Base-by-base conservation (phyloP, 306 rosid species). In the Lathyrus oleraceus region DNA sequence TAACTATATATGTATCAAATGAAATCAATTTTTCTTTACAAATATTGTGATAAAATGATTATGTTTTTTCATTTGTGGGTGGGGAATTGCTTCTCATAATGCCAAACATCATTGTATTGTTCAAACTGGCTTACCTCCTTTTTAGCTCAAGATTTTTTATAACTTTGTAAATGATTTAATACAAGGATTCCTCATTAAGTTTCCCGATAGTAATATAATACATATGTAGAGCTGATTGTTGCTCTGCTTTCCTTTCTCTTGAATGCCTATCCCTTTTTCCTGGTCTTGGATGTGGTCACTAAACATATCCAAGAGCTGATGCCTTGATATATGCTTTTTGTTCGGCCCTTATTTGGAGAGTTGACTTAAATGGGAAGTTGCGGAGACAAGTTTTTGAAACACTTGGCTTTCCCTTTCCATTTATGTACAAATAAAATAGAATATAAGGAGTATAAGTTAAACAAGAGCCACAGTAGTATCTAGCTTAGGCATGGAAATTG, bases 1-100 rank as follows among this genome's bases (percentile, higher is more conserved):
- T 61, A 25, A 17, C 20, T 74, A 6, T 64, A 51, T 60, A 71
- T 68, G 43, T 57, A 25, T 47, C 44, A 27, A 57, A 13, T 57
- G 15, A 27, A 57, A 27, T 27, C 5, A 11, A 25, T 25, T 5
- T 25, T 54, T 32, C 25, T 11, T 54, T 54, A 12, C 61, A 12
- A 54, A 23, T 11, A 23, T 23, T 54, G 6, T 12, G 32, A 54
- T 54, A 12, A 23, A 6, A 53, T 53, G 32, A 51, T 8, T 15
- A 12, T 21, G 11, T 54, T 11, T 54, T 25, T 54, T 2, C n/a
- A 1, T 20, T 20, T 54, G 35, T 54, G 15, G 61, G 6, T 12
- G 61, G 9, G 61, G 36, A 51, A 11, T 51, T 51, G 58, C 35
- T 54, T 54, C 61, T 25, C 21, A 13, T 52, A 52, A 53, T 53